Evolutionary conservation across 169 alveolate species (phyloP).

Genomic region (Plasmodium berghei): DNA sequence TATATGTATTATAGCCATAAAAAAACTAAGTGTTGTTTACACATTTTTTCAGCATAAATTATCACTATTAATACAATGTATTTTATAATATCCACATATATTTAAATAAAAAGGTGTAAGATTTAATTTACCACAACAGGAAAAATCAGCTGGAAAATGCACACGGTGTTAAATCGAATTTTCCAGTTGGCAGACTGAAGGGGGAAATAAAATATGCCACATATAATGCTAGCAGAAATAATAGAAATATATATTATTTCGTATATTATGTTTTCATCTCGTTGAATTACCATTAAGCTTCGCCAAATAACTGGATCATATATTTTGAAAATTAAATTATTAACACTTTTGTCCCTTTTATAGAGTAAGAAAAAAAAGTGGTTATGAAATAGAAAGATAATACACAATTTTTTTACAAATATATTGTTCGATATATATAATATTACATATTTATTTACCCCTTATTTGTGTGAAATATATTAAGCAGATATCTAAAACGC

Average conservation of each 20-base stretch:
- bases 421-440: background rate
- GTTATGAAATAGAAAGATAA: conserved; percentile 3
- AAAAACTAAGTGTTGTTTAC: background rate
- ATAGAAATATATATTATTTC: background rate
- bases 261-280: background rate
- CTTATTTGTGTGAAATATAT: conserved; percentile 58
- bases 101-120: background rate
- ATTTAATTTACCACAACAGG: conserved; percentile 59
- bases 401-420: background rate
- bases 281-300: conserved; percentile 57
- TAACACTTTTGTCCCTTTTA: conserved; percentile 55
- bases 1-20: background rate
- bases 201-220: no score
- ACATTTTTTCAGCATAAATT: no score
- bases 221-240: no score
- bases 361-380: background rate
- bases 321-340: conserved; percentile 50
- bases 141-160: conserved; percentile 60
- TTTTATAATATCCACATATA: background rate
- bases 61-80: background rate
- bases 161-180: conserved; percentile 65
- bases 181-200: conserved; percentile 71
- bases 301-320: conserved; percentile 75
- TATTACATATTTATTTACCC: conserved; percentile 19
- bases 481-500: conserved; percentile 45